phyloP scores from a whole-genome alignment of 2,329 filamentous ascomycete species.

The Fusarium globosum region DNA sequence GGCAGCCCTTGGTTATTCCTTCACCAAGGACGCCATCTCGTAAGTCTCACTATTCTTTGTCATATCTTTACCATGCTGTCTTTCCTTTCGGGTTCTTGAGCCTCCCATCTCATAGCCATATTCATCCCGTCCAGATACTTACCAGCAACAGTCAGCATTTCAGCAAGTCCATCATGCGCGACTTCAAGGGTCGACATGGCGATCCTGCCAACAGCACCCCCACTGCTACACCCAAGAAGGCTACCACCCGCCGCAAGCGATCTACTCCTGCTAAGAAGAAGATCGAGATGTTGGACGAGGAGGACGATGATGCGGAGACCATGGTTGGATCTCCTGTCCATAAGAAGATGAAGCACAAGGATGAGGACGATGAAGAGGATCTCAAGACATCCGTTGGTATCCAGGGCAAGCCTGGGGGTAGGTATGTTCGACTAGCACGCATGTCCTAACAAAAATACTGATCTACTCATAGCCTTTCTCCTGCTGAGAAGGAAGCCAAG shows the following conservation, averaged over 20 bases:
- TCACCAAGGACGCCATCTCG: slow-evolving; percentile 54
- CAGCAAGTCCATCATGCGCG: slow-evolving; percentile 52
- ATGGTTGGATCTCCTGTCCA: slow-evolving; percentile 23
- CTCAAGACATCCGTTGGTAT: slow-evolving; percentile 30
- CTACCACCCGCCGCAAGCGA: slow-evolving; percentile 32
- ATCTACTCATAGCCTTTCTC: slow-evolving; percentile 26
- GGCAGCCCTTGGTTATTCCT: slow-evolving; percentile 49
- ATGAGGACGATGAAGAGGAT: slow-evolving; percentile 30
- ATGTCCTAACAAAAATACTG: background rate
- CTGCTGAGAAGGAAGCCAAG: slow-evolving; percentile 1
- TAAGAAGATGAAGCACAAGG: slow-evolving; percentile 48
- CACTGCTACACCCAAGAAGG: slow-evolving; percentile 37
- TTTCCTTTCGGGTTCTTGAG: background rate
- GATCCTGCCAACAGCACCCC: background rate
- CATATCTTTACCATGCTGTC: background rate
- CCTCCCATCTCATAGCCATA: background rate
- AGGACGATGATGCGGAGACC: slow-evolving; percentile 26
- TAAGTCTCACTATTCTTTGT: slow-evolving; percentile 37
- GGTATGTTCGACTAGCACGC: slow-evolving; percentile 17
- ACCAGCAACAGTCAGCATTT: slow-evolving; percentile 51
- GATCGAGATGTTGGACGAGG: slow-evolving; percentile 18
- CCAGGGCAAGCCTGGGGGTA: slow-evolving; percentile 24
- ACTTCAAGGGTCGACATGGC: slow-evolving; percentile 48
- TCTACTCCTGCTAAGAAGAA: slow-evolving; percentile 33
- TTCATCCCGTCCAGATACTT: background rate